Base-by-base conservation (phyloP, 108 stramenopile species). In the Skeletonema menzelii region DNA sequence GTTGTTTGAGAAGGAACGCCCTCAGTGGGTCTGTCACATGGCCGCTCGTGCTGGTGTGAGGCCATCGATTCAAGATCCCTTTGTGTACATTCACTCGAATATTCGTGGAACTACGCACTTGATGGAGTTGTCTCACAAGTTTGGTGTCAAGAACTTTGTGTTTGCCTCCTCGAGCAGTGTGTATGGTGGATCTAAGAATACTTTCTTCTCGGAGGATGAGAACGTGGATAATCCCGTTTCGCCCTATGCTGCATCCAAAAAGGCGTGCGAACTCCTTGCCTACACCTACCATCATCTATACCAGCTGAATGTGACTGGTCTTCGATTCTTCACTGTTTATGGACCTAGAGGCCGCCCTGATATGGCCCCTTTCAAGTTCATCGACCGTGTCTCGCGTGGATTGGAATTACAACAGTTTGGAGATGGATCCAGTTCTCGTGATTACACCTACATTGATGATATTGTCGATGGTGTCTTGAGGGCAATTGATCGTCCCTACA, bases 261-360 rank as follows among this genome's bases (percentile, higher is more conserved):
- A 97, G 85, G 91, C 97, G 22, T 97, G 97, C 58, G 99, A 99
- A 84, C 79, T 98, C 4, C 72, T 99, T 38, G 98, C 99, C 8
- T 91, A 98, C 89, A 98, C 98, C 30, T 99, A 97, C 87, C 94
- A 96, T 80, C 91, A 94, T 59, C 85, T 99, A 27, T 98, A 98
- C 89, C 70, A 87, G 22, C 80, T 99, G 60, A 95, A 97, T 69
- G 82, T 93, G 19, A 77, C 97, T 15, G 99, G 90, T 17, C 85
- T 99, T 20, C 96, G 99, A 19, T 98, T 99, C 85, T 98, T 98
- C 81, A 98, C 98, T 27, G 97, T 98, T 5, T 99, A 97, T 70
- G 97, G 99, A 10, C 97, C 97, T 5, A 82, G 95, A 8, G 97
- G 97, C 19, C 86, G 97, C 30, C 97, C 97, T 5, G 97, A 98